Evolutionary conservation across 352 stramenopile species (phyloP), one percentile per base, ranked within the genome.

Genomic region (Sclerospora graminicola): DNA sequence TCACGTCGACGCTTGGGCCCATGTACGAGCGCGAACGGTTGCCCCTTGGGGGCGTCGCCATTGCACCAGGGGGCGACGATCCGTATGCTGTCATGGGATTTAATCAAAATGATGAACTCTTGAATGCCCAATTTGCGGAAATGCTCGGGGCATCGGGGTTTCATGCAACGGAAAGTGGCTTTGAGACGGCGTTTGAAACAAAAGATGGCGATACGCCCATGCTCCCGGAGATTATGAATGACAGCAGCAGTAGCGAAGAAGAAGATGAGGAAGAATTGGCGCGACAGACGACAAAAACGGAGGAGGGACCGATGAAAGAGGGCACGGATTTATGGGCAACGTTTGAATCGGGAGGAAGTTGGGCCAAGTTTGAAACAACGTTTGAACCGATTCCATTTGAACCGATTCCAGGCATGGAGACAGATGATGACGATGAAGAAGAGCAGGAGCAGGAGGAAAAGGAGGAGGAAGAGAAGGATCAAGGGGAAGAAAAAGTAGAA

Each of bases 181-280:
- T 85, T 49, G 77, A 91, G 45, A 76, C 63, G 24, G 79, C 85
- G 41, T 87, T 89, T 35, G 73, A 87, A 18, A 67, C 83, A 29
- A 77, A 81, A 53, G 48, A 73, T 40, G 64, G 50, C 46, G 77
- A 89, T 52, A 83, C 77, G 32, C 64, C 67, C 1, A 85, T 88
- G 72, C 47, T 89, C 13, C 80, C 80, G 0, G 77, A 87, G 51
- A 89, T 89, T 46, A 84, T 87, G 68, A 78, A 89, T 48, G 75
- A 89, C 54, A 92, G 80, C 57, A 92, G 80, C 63, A 91, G 80
- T 58, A 92, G 77, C 38, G 75, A 89, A 31, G 80, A 92, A 48
- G 80, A 92, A 40, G 80, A 92, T 33, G 55, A 81, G 19, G 69
- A 78, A n/a, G 70, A 81, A 36, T 57, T 76, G 38, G 59, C 59